phyloP scores from a whole-genome alignment of 225 moss, liverwort and hornwort species.

The Pseudoscleropodium purum region DNA sequence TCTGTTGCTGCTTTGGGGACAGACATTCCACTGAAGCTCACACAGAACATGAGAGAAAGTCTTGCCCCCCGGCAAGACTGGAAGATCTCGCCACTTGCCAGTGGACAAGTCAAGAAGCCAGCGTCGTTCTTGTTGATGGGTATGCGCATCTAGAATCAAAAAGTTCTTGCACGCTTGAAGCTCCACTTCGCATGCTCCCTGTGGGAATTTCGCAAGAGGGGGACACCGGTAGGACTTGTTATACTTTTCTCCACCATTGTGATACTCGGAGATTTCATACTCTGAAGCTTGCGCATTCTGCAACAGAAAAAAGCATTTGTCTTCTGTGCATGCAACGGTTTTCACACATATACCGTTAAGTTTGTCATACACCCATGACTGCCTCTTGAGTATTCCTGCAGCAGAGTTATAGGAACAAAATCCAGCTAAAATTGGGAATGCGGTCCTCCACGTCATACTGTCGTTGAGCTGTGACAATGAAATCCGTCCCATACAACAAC shows the following conservation, averaged over 20 bases:
- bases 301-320: background rate
- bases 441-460: background rate
- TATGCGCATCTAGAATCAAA: background rate
- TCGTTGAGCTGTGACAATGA: rapidly evolving
- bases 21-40: background rate
- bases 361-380: background rate
- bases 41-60: background rate
- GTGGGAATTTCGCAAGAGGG: background rate
- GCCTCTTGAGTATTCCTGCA: background rate
- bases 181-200: too few relatives aligned
- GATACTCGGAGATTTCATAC: background rate
- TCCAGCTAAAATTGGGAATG: background rate
- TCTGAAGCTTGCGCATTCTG: background rate
- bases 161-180: background rate
- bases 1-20: background rate
- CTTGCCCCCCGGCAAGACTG: background rate
- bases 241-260: too few relatives aligned
- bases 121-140: background rate
- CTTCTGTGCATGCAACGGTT: background rate
- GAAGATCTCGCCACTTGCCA: background rate
- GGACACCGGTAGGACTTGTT: background rate
- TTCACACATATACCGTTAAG: too few relatives aligned
- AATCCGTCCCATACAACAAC: background rate
- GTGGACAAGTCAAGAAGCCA: background rate
- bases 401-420: background rate